phyloP scores from a whole-genome alignment of 768 basidiomycete species.

The Boletus fagicola region DNA sequence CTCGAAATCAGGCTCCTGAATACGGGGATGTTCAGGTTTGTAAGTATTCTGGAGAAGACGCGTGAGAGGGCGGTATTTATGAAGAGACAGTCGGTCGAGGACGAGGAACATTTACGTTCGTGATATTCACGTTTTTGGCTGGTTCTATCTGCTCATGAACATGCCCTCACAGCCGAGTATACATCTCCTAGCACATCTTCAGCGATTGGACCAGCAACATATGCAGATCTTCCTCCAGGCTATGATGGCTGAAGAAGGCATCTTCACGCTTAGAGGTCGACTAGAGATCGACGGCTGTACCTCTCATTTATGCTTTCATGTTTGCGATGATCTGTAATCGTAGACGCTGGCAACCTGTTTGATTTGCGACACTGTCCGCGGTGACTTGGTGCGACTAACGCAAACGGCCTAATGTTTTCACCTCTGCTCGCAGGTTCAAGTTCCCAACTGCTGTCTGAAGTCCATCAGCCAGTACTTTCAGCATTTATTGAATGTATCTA shows the following conservation, averaged over 20 bases:
- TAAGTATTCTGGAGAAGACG: conserved; percentile 70
- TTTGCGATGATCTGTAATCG: background rate
- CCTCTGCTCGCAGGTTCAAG: background rate
- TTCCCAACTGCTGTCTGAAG: background rate
- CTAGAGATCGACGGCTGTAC: background rate
- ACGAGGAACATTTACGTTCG: conserved; percentile 33
- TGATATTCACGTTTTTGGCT: conserved; percentile 8
- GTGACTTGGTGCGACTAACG: too few relatives aligned
- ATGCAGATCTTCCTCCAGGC: conserved; percentile 30
- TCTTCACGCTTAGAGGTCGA: background rate
- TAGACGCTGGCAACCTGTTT: background rate
- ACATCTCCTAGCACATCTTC: conserved; percentile 26
- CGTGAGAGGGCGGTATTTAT: conserved; percentile 74
- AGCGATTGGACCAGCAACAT: conserved; percentile 11
- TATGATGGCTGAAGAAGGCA: conserved; percentile 26
- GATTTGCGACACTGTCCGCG: background rate
- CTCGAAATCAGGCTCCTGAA: conserved; percentile 69
- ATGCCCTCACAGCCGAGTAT: conserved; percentile 26
- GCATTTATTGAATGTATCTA: background rate
- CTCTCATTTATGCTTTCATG: background rate
- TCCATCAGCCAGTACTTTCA: background rate
- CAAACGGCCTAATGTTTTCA: background rate
- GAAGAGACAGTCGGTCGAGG: conserved; percentile 52
- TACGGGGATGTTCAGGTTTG: conserved; percentile 70
- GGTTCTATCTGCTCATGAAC: background rate